Conservation (phyloP, 2,329 filamentous ascomycete species). For the Camillea tinctor region DNA sequence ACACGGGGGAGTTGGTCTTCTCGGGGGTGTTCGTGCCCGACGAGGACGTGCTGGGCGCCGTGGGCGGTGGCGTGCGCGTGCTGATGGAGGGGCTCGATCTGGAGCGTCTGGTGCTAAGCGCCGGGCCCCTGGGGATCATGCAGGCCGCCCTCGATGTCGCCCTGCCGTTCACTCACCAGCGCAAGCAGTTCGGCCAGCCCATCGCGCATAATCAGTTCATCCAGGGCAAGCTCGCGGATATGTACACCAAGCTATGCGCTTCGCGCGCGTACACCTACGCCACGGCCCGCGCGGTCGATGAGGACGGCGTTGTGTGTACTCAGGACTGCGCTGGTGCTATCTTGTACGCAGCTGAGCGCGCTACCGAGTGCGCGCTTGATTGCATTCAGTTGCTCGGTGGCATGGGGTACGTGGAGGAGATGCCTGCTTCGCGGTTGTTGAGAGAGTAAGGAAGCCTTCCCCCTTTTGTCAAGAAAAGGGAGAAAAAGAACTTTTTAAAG, state of each 20-base stretch:
- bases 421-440: constrained; percentile 82
- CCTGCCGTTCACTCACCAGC: constrained; percentile 83
- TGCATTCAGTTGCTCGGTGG: constrained; percentile 91
- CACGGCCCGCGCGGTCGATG: constrained; percentile 78
- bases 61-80: constrained; percentile 83
- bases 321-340: constrained; percentile 96
- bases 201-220: constrained; percentile 92
- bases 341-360: constrained; percentile 86
- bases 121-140: constrained; percentile 92
- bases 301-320: constrained; percentile 69
- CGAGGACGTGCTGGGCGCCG: constrained; percentile 74
- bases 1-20: constrained; percentile 91
- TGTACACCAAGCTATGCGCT: constrained; percentile 92
- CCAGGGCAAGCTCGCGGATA: constrained; percentile 90
- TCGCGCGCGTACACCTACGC: constrained; percentile 83
- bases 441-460: constrained; percentile 55
- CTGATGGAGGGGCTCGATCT: constrained; percentile 96
- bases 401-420: constrained; percentile 95
- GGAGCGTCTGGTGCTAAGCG: constrained; percentile 86
- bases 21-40: constrained; percentile 85
- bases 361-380: constrained; percentile 82
- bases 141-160: constrained; percentile 83
- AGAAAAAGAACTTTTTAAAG: not conserved
- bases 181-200: constrained; percentile 83
- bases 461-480: not conserved